Percentiles rank a stretch among this genome's conserved stretches.
Conservation (phyloP, 306 rosid genomes). For the Cucumis sativus region Cucumber_9930_V3 NC_026657.2:33723501-33724000, state of each 20-base stretch:
- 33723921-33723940: neutral
- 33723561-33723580: constrained; percentile 83
- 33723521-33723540: constrained; percentile 20
- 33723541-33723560: constrained; percentile 47
- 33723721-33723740: neutral
- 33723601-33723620: neutral
- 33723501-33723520: constrained; percentile 27
- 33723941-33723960: neutral
- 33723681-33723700: neutral
- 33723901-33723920: neutral
- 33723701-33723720: neutral
- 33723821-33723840: neutral
- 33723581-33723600: constrained; percentile 8
- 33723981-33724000: neutral
- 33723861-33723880: neutral
- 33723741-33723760: neutral
- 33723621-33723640: neutral
- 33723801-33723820: neutral
- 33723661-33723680: neutral
- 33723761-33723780: neutral
- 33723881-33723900: neutral
- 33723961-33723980: neutral
- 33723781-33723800: neutral
- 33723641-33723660: neutral
- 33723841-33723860: neutral